Evolutionary conservation across 2,329 filamentous ascomycete species (phyloP).

Genomic region (Beauveria sp.): DNA sequence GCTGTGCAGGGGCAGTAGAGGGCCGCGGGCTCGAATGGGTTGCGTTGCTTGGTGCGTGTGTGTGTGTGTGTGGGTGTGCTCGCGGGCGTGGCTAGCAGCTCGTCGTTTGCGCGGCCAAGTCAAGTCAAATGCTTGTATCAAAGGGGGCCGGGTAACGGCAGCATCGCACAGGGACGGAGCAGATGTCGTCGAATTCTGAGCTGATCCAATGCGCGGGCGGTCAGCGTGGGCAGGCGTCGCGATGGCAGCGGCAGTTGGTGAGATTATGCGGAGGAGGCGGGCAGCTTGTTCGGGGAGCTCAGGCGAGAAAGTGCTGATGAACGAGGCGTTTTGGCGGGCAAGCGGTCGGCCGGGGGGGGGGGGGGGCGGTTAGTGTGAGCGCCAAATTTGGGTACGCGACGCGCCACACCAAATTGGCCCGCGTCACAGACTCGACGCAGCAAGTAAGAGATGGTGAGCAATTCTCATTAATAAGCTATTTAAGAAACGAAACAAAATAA

Average conservation of each 20-base stretch:
- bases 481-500: too few species aligned
- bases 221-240: background rate
- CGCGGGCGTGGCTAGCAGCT: background rate
- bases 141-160: slow-evolving; percentile 3
- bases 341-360: background rate
- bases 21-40: too few species aligned
- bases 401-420: slow-evolving; percentile 6
- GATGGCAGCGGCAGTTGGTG: slow-evolving; percentile 3
- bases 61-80: background rate
- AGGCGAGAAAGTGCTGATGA: background rate
- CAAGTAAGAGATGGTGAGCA: background rate
- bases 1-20: background rate
- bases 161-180: slow-evolving; percentile 5
- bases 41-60: background rate
- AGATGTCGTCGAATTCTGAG: background rate
- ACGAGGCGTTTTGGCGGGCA: slow-evolving; percentile 1
- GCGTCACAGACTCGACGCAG: background rate
- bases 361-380: background rate
- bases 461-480: background rate
- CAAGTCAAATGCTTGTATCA: background rate
- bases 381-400: background rate
- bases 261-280: slow-evolving; percentile 7
- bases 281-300: slow-evolving; percentile 1
- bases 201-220: background rate
- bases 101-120: slow-evolving; percentile 1